A percentile compares a stretch with the other conserved stretches of the same genome.
phyloP scores from a whole-genome alignment of 202 grass and related monocot species.

The Saccharum hybrid region DNA sequence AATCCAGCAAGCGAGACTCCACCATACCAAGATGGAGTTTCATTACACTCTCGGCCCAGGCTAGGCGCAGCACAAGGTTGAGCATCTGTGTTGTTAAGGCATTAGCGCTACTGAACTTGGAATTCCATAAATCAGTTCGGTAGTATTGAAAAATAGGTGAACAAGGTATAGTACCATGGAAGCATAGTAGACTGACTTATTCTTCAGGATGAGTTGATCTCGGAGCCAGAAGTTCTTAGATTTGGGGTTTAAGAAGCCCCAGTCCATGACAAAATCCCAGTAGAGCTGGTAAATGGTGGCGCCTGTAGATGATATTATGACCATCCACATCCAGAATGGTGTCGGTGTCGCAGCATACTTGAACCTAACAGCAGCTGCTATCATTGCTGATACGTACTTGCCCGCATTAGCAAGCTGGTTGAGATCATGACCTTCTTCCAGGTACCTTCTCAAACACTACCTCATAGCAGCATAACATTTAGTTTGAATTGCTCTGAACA shows the following conservation, averaged over 20 bases:
- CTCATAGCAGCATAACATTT: not conserved
- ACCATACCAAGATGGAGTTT: constrained; percentile 47
- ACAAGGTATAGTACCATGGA: constrained; percentile 64
- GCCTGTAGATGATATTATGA: constrained; percentile 59
- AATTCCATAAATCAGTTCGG: not conserved
- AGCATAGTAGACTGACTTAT: constrained; percentile 72
- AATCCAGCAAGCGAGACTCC: constrained; percentile 69
- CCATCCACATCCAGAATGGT: constrained; percentile 58
- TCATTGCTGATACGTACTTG: constrained; percentile 90
- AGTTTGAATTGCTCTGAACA: constrained; percentile 26
- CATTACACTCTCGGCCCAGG: constrained; percentile 88
- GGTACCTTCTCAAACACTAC: constrained; percentile 85
- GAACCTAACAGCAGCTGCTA: constrained; percentile 76
- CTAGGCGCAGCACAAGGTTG: constrained; percentile 82
- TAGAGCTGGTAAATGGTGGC: constrained; percentile 91
- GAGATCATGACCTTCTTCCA: constrained; percentile 77
- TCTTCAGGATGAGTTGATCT: constrained; percentile 84
- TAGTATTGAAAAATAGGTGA: not conserved
- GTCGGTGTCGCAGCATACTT: constrained; percentile 69
- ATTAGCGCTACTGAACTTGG: constrained; percentile 26
- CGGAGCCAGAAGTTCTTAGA: constrained; percentile 71
- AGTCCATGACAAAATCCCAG: constrained; percentile 96
- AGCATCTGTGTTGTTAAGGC: constrained; percentile 58
- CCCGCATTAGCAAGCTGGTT: constrained; percentile 86
- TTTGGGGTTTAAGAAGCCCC: constrained; percentile 66